Conservation (phyloP, 1,139 yeast species). For the Hyphopichia burtonii region DNA sequence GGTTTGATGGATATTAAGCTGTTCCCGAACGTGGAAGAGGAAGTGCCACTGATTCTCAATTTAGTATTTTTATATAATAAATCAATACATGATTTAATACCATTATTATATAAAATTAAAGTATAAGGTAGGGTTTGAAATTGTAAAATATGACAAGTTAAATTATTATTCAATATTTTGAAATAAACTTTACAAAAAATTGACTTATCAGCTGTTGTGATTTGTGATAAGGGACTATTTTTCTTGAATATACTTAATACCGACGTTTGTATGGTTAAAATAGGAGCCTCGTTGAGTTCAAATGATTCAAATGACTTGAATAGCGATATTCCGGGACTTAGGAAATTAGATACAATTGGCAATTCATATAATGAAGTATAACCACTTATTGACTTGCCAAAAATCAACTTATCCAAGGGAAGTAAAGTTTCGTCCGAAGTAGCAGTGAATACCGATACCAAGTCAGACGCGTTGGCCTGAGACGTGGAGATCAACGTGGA, state of each 20-base stretch:
- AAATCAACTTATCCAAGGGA: conserved; percentile 17
- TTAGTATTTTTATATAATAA: conserved; percentile 26
- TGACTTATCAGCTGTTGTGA: conserved; percentile 14
- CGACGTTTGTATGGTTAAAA: conserved; percentile 15
- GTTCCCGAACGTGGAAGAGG: conserved; percentile 40
- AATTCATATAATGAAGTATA: conserved; percentile 21
- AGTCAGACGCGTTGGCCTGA: conserved; percentile 9
- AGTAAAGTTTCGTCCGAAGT: conserved; percentile 31
- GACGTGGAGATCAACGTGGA: neutral
- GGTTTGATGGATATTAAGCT: conserved; percentile 29
- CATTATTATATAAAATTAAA: conserved; percentile 31
- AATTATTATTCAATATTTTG: conserved; percentile 29
- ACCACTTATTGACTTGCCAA: conserved; percentile 18
- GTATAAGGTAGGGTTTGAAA: conserved; percentile 19
- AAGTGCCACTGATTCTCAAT: conserved; percentile 33
- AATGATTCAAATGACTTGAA: conserved; percentile 19
- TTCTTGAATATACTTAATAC: conserved; percentile 31
- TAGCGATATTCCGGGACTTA: conserved; percentile 29
- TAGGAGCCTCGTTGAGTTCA: conserved; percentile 6
- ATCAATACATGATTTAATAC: conserved; percentile 36
- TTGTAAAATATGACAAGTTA: conserved; percentile 34
- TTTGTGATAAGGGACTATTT: conserved; percentile 33
- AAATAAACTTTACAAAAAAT: conserved; percentile 32
- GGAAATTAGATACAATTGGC: conserved; percentile 28
- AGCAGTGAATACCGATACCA: conserved; percentile 18